phyloP scores from a whole-genome alignment of 2,329 filamentous ascomycete genomes.

The Ophiostoma piceae region DNA sequence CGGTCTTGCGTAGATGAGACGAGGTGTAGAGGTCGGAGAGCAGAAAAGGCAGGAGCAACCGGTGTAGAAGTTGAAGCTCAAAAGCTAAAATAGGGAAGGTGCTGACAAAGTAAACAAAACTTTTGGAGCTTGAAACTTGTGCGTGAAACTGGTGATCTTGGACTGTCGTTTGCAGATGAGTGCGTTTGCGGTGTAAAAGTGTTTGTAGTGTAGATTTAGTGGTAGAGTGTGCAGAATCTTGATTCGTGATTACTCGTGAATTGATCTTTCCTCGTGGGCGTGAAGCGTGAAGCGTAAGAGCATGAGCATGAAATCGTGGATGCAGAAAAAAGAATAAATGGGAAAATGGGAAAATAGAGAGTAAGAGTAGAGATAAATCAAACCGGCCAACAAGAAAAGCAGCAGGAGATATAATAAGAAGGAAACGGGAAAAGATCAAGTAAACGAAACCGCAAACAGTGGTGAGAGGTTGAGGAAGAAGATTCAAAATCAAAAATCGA shows the following conservation, averaged over 20 bases:
- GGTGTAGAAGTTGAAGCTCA: not conserved
- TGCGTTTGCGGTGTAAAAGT: not conserved
- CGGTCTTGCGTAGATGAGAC: conserved; percentile 17
- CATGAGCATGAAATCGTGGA: conserved; percentile 12
- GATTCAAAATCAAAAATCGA: not conserved
- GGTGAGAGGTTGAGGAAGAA: conserved; percentile 7
- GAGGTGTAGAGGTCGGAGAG: not conserved
- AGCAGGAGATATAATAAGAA: conserved; percentile 13
- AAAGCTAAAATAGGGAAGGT: not conserved
- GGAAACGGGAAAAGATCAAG: not conserved
- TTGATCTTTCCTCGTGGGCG: conserved; percentile 5
- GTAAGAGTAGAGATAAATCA: not conserved
- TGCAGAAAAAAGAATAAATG: conserved; percentile 11
- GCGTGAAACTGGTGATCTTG: conserved; percentile 1
- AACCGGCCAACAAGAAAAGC: conserved; percentile 12
- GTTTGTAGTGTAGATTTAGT: not conserved
- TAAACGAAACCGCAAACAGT: not conserved
- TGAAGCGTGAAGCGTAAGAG: conserved; percentile 9
- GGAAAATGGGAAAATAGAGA: not conserved
- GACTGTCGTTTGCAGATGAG: conserved; percentile 2
- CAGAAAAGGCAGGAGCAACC: not conserved
- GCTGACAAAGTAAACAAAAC: conserved; percentile 5
- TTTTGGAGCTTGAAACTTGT: not conserved
- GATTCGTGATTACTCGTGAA: conserved; percentile 6
- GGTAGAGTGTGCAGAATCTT: not conserved